A percentile compares a stretch with the other conserved stretches of the same genome.
These are phyloP conservation scores for Leccinum boreale DNA, from an alignment of 768 basidiomycete species.

Conservation along the genomic window DNA sequence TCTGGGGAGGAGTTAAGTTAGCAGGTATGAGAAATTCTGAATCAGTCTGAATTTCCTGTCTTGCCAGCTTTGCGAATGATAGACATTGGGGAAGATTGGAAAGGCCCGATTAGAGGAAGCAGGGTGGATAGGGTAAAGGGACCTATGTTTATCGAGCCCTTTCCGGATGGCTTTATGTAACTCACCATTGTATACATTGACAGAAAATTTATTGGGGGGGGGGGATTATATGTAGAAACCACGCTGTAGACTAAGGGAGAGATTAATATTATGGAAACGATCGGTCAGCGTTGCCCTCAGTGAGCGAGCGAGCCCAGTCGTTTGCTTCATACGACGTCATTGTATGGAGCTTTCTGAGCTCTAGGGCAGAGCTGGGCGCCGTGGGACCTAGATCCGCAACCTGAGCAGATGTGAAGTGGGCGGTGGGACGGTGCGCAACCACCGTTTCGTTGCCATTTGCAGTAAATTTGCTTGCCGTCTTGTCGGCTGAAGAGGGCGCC, in stretches of 20 bases:
- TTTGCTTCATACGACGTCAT: slow-evolving; percentile 3
- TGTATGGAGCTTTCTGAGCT: not conserved
- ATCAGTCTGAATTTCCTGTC: slow-evolving; percentile 17
- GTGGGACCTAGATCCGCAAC: slow-evolving; percentile 1
- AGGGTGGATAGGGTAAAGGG: not conserved
- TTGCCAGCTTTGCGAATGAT: slow-evolving; percentile 34
- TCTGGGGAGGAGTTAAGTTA: not conserved
- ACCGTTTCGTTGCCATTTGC: slow-evolving; percentile 1
- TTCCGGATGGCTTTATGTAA: not conserved
- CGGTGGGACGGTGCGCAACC: not conserved
- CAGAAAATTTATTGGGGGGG: no score
- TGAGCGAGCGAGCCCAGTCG: slow-evolving; percentile 2
- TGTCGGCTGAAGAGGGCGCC: slow-evolving; percentile 11
- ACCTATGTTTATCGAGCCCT: not conserved
- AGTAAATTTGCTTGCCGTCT: slow-evolving; percentile 2
- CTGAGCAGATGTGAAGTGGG: slow-evolving; percentile 7
- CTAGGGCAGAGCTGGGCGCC: slow-evolving; percentile 3
- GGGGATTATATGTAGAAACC: slow-evolving; percentile 1
- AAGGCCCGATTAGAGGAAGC: not conserved
- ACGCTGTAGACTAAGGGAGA: not conserved
- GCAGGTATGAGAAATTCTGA: slow-evolving; percentile 32
- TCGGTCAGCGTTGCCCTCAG: not conserved
- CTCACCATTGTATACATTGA: no score
- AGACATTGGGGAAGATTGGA: slow-evolving; percentile 16
- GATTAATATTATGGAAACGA: not conserved